Evolutionary conservation across 352 stramenopile species (phyloP).

Genomic region (Phytophthora uliginosa): DNA sequence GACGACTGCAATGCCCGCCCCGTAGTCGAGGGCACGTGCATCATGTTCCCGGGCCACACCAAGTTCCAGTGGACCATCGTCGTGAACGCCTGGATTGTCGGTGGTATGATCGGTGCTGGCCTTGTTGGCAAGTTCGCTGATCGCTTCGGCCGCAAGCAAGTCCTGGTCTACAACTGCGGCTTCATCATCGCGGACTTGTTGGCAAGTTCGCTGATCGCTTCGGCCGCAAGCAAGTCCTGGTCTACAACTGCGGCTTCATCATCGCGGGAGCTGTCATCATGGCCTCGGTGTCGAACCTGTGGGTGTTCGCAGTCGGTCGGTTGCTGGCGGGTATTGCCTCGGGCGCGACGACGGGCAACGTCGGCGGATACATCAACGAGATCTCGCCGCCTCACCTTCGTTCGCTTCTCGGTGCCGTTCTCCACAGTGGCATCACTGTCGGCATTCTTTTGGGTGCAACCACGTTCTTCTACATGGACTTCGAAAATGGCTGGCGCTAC

Average conservation of each 20-base stretch:
- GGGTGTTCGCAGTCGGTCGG: constrained; percentile 53
- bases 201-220: constrained; percentile 47
- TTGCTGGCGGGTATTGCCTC: constrained; percentile 64
- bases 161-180: constrained; percentile 47
- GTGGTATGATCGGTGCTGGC: constrained; percentile 54
- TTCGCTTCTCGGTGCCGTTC: constrained; percentile 41
- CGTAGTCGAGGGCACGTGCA: constrained; percentile 41
- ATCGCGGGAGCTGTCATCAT: constrained; percentile 45
- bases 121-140: constrained; percentile 46
- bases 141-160: constrained; percentile 52
- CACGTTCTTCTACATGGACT: constrained; percentile 69
- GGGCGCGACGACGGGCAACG: constrained; percentile 50
- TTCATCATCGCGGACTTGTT: constrained; percentile 53
- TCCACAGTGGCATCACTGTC: constrained; percentile 51
- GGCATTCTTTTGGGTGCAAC: constrained; percentile 56
- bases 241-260: constrained; percentile 56
- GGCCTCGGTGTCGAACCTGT: constrained; percentile 38
- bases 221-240: constrained; percentile 55
- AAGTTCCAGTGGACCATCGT: constrained; percentile 59
- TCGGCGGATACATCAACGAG: constrained; percentile 57
- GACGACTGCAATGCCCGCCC: constrained; percentile 42
- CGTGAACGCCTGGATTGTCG: constrained; percentile 64
- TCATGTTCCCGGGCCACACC: constrained; percentile 58
- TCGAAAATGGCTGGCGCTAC: constrained; percentile 62
- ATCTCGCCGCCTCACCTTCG: constrained; percentile 57